Conservation (phyloP, 2,329 filamentous ascomycete species). For the Fusarium fujikuroi region DNA sequence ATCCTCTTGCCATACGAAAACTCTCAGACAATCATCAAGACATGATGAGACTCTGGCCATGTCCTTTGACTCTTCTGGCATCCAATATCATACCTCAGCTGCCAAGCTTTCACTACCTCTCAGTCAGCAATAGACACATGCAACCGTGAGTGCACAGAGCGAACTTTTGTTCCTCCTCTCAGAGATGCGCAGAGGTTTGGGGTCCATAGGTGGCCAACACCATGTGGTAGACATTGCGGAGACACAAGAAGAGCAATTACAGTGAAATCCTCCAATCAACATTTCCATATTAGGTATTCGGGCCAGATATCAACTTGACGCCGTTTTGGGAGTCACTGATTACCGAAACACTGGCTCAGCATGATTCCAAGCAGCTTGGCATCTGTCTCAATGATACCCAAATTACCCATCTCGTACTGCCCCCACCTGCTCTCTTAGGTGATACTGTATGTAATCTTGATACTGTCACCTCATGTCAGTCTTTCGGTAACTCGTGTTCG, state of each 20-base stretch:
- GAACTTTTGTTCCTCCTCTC: constrained; percentile 24
- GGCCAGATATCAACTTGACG: constrained; percentile 5
- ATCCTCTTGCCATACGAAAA: neutral
- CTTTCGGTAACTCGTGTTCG: neutral
- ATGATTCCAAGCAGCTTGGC: constrained; percentile 6
- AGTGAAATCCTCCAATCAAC: constrained; percentile 4
- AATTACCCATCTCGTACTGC: constrained; percentile 6
- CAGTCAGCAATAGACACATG: constrained; percentile 4
- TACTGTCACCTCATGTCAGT: neutral
- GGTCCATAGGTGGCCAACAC: neutral
- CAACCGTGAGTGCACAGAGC: neutral
- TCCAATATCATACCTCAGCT: neutral
- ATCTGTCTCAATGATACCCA: constrained; percentile 14
- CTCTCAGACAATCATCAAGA: neutral
- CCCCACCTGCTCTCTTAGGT: constrained; percentile 17
- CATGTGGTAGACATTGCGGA: constrained; percentile 21
- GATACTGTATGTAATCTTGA: neutral
- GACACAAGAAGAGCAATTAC: constrained; percentile 14
- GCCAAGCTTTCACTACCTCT: constrained; percentile 10
- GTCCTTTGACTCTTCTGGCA: neutral
- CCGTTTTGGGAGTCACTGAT: neutral
- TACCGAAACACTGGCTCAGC: constrained; percentile 23
- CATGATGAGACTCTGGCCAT: neutral
- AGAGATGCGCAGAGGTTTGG: neutral
- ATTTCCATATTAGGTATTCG: neutral